These are phyloP conservation scores for Toxicodendron radicans DNA, from an alignment of 345 rosid species.

Conservation along the genomic window DNA sequence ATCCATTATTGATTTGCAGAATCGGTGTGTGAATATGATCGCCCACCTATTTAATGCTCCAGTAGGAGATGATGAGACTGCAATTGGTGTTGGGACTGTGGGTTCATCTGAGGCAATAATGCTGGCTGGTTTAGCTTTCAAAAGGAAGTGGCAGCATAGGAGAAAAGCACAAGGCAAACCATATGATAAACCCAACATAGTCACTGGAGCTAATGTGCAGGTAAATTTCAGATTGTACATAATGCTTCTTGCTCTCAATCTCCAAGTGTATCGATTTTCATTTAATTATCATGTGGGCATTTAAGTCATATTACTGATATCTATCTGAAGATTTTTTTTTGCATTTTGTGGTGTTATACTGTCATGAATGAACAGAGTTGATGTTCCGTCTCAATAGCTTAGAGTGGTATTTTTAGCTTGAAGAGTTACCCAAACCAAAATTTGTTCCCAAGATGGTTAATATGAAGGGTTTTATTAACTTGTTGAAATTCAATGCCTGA, in stretches of 20 bases:
- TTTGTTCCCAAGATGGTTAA: too few species aligned
- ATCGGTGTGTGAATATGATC: constrained; percentile 82
- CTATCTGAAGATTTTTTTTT: neutral
- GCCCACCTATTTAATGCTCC: constrained; percentile 75
- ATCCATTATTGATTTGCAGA: constrained; percentile 34
- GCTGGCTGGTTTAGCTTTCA: constrained; percentile 83
- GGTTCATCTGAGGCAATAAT: constrained; percentile 83
- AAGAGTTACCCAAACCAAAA: too few species aligned
- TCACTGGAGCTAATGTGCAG: constrained; percentile 85
- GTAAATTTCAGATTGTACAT: constrained; percentile 18
- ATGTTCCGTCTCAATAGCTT: too few species aligned
- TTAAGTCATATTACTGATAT: neutral
- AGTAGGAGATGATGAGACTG: constrained; percentile 55
- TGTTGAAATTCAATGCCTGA: too few species aligned
- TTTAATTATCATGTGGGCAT: neutral
- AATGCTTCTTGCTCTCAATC: neutral
- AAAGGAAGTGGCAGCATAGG: constrained; percentile 69
- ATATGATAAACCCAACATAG: constrained; percentile 70
- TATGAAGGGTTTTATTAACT: too few species aligned
- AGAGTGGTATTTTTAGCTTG: too few species aligned
- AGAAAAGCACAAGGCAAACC: constrained; percentile 49
- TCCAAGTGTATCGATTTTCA: neutral
- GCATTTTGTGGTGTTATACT: neutral
- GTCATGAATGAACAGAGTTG: neutral
- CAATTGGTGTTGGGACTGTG: constrained; percentile 72